Base-by-base conservation (phyloP, 139 green algal species). In the Asterochloris erici region DNA sequence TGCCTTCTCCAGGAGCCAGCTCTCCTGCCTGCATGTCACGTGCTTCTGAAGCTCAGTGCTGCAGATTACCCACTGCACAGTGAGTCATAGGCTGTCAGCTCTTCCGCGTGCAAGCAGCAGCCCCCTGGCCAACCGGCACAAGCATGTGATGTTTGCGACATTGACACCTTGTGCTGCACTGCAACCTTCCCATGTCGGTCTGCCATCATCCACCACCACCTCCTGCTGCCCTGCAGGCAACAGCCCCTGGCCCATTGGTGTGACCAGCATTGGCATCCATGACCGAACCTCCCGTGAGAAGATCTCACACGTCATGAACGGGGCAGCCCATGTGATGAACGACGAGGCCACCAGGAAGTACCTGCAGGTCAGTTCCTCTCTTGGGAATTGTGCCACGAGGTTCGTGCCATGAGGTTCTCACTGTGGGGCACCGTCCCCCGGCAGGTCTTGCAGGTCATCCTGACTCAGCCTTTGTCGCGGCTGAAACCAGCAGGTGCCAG, bases 291-390 rank as follows among this genome's bases (percentile, higher is more conserved):
- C 96, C 4, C 93, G 97, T 28, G 97, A 99, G 88, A 99, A 99
- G 87, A 99, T 99, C 82, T 94, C 91, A 0, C 85, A 85, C 77
- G 77, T 83, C 71, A 89, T 87, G 75, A 93, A 88, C 80, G 89
- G 89, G 29, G 84, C 95, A 79, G 97, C 97, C 24, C 97, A 99
- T 91, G 96, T 99, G 86, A 99, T 99, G 97, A 98, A 99, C 86
- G 97, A 99, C 73, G 97, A 99, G 89, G 95, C 95, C 9, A 98
- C 97, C 9, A 91, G 97, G 77, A 99, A 99, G 90, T 97, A 94
- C 68, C 89, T 98, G 80, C 88, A 88, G 38, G 38, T 54, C 38
- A 54, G 38, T 54, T 2, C 38, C 6, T 54, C 38, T 54, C n/a
- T n/a, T n/a, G n/a, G n/a, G n/a, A n/a, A n/a, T n/a, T n/a, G n/a